phyloP scores from a whole-genome alignment of 768 basidiomycete species.

The Hericium alpestre region DNA sequence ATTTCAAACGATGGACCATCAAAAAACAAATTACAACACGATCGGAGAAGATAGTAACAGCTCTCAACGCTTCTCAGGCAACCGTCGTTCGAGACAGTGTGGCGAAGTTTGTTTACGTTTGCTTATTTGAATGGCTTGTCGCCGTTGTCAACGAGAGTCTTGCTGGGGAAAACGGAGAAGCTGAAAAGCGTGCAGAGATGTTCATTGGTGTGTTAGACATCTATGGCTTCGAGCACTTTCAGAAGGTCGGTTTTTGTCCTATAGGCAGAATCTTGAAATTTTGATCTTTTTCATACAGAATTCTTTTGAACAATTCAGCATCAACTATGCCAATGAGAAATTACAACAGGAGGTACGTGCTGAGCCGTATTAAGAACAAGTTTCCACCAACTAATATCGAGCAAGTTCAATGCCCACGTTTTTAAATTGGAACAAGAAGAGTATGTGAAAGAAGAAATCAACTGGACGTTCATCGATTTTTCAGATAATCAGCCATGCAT shows the following conservation, averaged over 20 bases:
- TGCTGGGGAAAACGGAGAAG: conserved; percentile 89
- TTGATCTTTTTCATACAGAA: conserved; percentile 33
- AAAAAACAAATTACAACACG: conserved; percentile 96
- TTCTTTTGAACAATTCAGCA: conserved; percentile 96
- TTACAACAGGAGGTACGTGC: conserved; percentile 86
- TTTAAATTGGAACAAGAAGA: conserved; percentile 99
- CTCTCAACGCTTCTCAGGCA: conserved; percentile 79
- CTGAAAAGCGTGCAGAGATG: conserved; percentile 85
- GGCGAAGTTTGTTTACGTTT: conserved; percentile 97
- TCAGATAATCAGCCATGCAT: conserved; percentile 99
- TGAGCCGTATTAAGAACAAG: neutral
- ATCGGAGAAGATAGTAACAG: conserved; percentile 88
- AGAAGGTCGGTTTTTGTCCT: conserved; percentile 49
- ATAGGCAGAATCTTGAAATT: neutral
- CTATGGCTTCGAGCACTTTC: conserved; percentile 95
- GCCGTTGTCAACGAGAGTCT: conserved; percentile 95
- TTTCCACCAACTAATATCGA: neutral
- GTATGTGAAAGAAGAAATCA: conserved; percentile 95
- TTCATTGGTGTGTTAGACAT: conserved; percentile 99
- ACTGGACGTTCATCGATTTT: conserved; percentile 99
- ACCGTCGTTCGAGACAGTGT: conserved; percentile 92
- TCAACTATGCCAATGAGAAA: conserved; percentile 99
- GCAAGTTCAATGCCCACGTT: conserved; percentile 95
- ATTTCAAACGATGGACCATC: conserved; percentile 98
- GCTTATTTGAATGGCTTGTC: conserved; percentile 97